Base-by-base conservation (phyloP, 2,329 filamentous ascomycete genomes). In the Neonectria punicea region DNA sequence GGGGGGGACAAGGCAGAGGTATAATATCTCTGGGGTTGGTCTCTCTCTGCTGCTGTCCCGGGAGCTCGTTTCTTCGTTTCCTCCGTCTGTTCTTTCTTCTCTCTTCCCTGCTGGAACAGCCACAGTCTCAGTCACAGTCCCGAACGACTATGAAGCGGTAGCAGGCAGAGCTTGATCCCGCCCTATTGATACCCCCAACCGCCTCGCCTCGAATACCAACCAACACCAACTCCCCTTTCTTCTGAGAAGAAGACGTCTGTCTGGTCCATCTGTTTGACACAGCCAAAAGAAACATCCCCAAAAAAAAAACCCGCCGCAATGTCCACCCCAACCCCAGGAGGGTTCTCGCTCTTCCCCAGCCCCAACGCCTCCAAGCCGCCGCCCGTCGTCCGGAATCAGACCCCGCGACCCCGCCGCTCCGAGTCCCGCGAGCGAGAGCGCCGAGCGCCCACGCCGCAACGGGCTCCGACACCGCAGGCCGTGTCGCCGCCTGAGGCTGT, bases 341-440 rank as follows among this genome's bases (percentile, higher is more conserved):
- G 84, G 64, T 87, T 88, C 76, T 88, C 86, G 65, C 82, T 89
- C 65, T 88, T 89, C 71, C 86, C 86, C 30, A 88, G 81, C 68
- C 82, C 85, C 22, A 83, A 76, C 69, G 60, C 74, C 32, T 77
- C 78, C n/a, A 77, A 71, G 32, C 73, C 76, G 7, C 75, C 70
- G 51, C 71, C 73, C 20, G 61, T 68, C 2, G 67, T 69, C 18
- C 72, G 83, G 67, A 84, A 79, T 65, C 82, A 83, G 53, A 79
- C 79, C 1, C 77, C 81, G n/a, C 77, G 77, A 58, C 71, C 76
- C 54, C 77, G 79, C 39, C 78, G 78, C 18, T 81, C 79, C 16
- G 78, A 76, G 59, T 80, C 79, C 11, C 73, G 73, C 0, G 80
- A 82, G 61, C 75, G 76, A 18, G 80, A 51, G 49, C 49, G 49